Conservation (phyloP, 345 rosid genomes). For the Angophora floribunda region DNA sequence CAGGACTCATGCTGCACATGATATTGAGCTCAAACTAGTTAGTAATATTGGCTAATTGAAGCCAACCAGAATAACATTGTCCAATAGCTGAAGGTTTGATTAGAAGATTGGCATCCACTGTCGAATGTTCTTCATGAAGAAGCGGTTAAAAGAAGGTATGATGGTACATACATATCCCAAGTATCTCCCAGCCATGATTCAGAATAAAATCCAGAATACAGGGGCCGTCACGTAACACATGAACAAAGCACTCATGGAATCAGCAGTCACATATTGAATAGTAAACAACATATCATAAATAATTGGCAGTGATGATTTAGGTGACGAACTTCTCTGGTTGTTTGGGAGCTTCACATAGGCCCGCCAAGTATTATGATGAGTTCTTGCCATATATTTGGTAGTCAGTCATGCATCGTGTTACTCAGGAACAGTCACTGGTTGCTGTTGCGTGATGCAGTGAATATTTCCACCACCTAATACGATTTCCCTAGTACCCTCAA, state of each 20-base stretch:
- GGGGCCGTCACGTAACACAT: not conserved
- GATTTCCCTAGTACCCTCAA: conserved; percentile 83
- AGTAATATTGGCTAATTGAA: not conserved
- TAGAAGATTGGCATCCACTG: not conserved
- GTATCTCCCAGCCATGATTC: not conserved
- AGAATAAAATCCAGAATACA: not conserved
- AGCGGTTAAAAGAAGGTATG: not conserved
- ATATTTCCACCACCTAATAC: conserved; percentile 87
- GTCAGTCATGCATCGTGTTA: not conserved
- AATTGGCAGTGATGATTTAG: not conserved
- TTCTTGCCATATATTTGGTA: not conserved
- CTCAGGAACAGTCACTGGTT: conserved; percentile 34
- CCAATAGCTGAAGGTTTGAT: not conserved
- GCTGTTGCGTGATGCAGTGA: conserved; percentile 94
- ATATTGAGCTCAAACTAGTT: not conserved
- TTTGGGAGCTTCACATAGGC: not conserved
- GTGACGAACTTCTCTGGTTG: not conserved
- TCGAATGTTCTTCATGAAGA: not conserved
- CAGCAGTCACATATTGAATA: not conserved
- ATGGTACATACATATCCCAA: not conserved
- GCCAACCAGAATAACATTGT: not conserved
- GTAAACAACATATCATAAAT: not conserved
- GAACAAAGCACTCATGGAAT: not conserved
- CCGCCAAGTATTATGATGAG: not conserved
- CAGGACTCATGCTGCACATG: not conserved